A percentile compares a stretch with the other conserved stretches of the same genome.
Conservation (phyloP, 441 rosid species). For the Erodium trifolium region DNA sequence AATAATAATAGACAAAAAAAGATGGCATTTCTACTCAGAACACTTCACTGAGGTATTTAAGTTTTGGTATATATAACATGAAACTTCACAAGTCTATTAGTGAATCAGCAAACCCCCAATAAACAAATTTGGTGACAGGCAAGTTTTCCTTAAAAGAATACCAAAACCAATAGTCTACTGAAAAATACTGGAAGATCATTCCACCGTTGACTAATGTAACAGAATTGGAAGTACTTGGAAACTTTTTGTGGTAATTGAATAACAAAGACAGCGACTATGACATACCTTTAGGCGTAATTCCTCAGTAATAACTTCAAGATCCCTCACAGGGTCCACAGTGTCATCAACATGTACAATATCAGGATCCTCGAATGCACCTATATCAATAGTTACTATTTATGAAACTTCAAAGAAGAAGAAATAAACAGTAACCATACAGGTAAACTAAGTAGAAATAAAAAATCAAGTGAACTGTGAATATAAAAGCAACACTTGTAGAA, state of each 20-base stretch:
- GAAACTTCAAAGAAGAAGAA: neutral
- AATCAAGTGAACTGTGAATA: neutral
- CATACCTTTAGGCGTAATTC: constrained; percentile 88
- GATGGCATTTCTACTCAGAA: neutral
- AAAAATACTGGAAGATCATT: neutral
- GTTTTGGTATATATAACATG: neutral
- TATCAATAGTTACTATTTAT: neutral
- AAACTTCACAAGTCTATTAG: neutral
- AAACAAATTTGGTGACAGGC: neutral
- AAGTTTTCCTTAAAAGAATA: neutral
- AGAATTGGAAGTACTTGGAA: neutral
- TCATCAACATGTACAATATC: constrained; percentile 97
- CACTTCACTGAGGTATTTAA: neutral
- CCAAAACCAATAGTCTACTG: neutral
- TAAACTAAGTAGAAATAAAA: neutral
- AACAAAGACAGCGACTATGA: neutral
- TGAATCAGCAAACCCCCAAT: neutral
- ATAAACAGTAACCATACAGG: neutral
- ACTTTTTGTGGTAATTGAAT: neutral
- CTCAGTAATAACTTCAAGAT: constrained; percentile 70
- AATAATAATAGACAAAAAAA: neutral
- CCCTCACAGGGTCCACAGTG: constrained; percentile 87
- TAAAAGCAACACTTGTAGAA: neutral
- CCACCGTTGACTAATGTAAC: neutral
- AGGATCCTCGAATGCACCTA: constrained; percentile 96